Evolutionary conservation across 2,329 filamentous ascomycete species (phyloP), one percentile per base, ranked within the genome.

Genomic region (Pseudocercospora vitis): DNA sequence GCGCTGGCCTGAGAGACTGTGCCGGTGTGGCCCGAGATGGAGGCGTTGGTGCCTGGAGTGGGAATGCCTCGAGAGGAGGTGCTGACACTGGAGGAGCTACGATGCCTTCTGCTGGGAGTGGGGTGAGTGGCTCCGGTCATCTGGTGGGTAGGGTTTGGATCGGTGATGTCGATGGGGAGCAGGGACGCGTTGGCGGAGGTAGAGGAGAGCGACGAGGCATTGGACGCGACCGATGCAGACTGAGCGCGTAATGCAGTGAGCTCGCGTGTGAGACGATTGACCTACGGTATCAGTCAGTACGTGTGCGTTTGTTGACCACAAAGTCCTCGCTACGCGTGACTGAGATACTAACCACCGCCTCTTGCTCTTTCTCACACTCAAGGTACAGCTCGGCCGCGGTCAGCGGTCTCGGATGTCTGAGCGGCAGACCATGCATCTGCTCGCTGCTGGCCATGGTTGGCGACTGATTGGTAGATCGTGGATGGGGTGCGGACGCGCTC

Each of bases 351-450:
- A 94, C 91, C 65, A 96, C 87, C 29, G 91, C 89, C 72, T 97
- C 92, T 65, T 97, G 91, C 69, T 97, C 92, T 72, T 95, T 94
- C 73, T 97, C 92, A 21, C 96, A 79, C 74, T 96, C 84, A 55
- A 88, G 79, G 71, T 96, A 91, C 57, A 97, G 79, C 71, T 97
- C 92, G 3, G 90, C 88, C 1, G 90, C 86, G 0, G 92, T 96
- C 70, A 96, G 75, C 3, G 91, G 91, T 29, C 89, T 82, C 4
- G 92, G 91, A 70, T 96, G 91, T 58, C 92, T 83, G 64, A 95
- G 74, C 3, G 92, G 91, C 9, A 76, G 64, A 6, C 42, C 42
- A 18, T 23, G 8, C 42, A 45, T 19, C 14, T 53, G 51, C 33
- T 64, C 65, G 53, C 56, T 59, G 53, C 53, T 60, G 23, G 50